Evolutionary conservation across 192 early-diverging fungal genomes (phyloP), one percentile per base, ranked within the genome.

Genomic region (Coemansia sp.): DNA sequence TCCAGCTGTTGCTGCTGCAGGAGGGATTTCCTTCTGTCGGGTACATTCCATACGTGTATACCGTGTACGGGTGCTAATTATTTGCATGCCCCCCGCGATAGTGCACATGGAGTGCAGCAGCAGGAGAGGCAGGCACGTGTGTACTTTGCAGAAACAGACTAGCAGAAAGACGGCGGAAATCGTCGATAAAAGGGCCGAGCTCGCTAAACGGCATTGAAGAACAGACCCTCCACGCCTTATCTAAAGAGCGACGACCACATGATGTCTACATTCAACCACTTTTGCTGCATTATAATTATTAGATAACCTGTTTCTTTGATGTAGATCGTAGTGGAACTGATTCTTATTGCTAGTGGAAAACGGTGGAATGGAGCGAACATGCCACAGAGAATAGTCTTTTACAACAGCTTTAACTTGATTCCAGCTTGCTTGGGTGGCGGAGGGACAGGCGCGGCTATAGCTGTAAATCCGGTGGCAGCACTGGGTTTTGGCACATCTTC

Each of bases 351-450:
- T 36, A 36, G 4, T 34, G 2, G 32, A 34, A 34, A 36, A 6
- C 34, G 5, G 34, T 36, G 8, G 34, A 36, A 36, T 36, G 34
- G 36, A 59, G 56, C 36, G 55, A 34, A 24, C 20, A 53, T 24
- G 50, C 24, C 20, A 11, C 22, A n/a, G 3, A 51, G 55, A 51
- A 22, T 22, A n/a, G 6, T 40, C 46, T 1, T 1, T 45, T 68
- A 68, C 36, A 76, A 34, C 62, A 82, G 58, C 63, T 72, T 75
- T 1, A 83, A 64, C 40, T 69, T 77, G 20, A 83, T 83, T 31
- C 74, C 75, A 19, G 75, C 75, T n/a, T 67, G 20, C 36, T 75
- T 83, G 19, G 59, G 39, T 38, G 75, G 32, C 5, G 60, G 61
- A 12, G 80, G 80, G 36, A 77, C 80, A 11, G 75, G 80, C 24